Base-by-base conservation (phyloP, 345 rosid species). In the Murraya paniculata region DNA sequence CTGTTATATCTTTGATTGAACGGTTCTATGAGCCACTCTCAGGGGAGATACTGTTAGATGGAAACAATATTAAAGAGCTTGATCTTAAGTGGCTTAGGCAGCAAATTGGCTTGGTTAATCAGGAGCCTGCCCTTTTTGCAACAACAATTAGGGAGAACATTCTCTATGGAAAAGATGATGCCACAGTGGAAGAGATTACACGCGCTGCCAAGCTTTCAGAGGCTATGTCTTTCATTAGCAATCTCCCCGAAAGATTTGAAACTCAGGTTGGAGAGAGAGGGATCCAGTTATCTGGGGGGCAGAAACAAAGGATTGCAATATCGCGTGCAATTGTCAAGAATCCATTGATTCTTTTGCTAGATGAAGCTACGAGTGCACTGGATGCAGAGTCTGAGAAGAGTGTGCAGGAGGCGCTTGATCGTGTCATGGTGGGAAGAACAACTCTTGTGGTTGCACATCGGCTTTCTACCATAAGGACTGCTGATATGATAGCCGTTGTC, bases 221-320 rank as follows among this genome's bases (percentile, higher is more conserved):
- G 82, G 99, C 99, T 11, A 31, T 91, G 1, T 79, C 95, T 21
- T 95, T 95, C 68, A 88, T 95, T 62, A 93, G 84, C 85, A 95
- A 94, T 84, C 97, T 95, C 74, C 99, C 99, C 19, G 97, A 94
- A 4, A 84, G 93, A 77, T 95, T 92, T 78, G 98, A 95, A 72
- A 95, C 98, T 70, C 99, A 95, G 95, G 99, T 96, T 16, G 98
- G 99, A 33, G 99, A 96, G 80, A 90, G 97, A 82, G 98, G 99
- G 60, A 83, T 96, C 71, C 98, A 94, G 65, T 81, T 96, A 70
- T 96, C 98, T 0, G 99, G 99, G 8, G 99, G 99, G 70, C 99
- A 96, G 82, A 96, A 96, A 84, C 99, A 96, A 73, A 87, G 98
- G 78, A 92, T 96, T 68, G 98, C 99, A 2, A 91, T 96, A 79